phyloP scores from a whole-genome alignment of 2,329 filamentous ascomycete genomes.

The Aspergillus candidus region DNA sequence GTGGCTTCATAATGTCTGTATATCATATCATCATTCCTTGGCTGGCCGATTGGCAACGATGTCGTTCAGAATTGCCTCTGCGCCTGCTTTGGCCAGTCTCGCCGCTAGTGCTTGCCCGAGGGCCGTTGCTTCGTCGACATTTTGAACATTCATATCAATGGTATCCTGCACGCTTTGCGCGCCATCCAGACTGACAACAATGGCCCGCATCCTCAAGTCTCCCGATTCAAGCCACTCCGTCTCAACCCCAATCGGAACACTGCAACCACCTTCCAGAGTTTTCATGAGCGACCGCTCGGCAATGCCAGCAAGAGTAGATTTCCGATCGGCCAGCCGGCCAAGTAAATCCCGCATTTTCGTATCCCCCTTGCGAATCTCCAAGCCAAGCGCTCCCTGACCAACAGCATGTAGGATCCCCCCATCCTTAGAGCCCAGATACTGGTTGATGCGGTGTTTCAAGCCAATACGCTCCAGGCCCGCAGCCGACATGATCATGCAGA shows the following conservation, averaged over 20 bases:
- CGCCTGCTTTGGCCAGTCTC: slow-evolving; percentile 1
- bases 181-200: slow-evolving; percentile 9
- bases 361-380: slow-evolving; percentile 32
- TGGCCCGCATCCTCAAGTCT: slow-evolving; percentile 1
- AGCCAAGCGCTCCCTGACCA: slow-evolving; percentile 76
- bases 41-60: slow-evolving; percentile 3
- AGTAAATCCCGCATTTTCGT: background rate
- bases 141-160: background rate
- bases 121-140: background rate
- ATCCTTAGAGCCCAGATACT: slow-evolving; percentile 60
- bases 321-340: slow-evolving; percentile 1
- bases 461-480: slow-evolving; percentile 72
- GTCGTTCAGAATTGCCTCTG: slow-evolving; percentile 20
- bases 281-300: slow-evolving; percentile 7
- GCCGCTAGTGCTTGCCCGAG: slow-evolving; percentile 1
- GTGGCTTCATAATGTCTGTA: too few species aligned
- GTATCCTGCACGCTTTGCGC: background rate
- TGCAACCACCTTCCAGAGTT: slow-evolving; percentile 7
- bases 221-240: slow-evolving; percentile 5
- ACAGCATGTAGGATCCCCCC: slow-evolving; percentile 68
- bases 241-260: slow-evolving; percentile 8
- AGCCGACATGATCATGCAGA: slow-evolving; percentile 76
- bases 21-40: slow-evolving; percentile 3
- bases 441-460: slow-evolving; percentile 63
- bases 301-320: slow-evolving; percentile 6